Evolutionary conservation across 2,329 filamentous ascomycete species (phyloP), one percentile per base, ranked within the genome.

Genomic region (Aspergillus sp.): DNA sequence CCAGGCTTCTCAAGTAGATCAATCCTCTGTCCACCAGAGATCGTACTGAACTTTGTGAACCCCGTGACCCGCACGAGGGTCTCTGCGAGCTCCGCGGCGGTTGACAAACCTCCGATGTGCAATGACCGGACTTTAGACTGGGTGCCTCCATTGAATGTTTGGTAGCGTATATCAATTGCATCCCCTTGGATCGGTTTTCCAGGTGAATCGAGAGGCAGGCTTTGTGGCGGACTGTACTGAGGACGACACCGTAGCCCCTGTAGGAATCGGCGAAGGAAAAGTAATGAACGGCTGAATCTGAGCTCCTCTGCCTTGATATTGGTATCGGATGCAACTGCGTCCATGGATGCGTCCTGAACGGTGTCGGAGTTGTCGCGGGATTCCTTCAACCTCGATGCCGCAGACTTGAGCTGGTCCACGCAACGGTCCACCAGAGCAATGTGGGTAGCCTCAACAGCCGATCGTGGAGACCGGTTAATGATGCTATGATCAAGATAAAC

Each of bases 41-140:
- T 94, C 1, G 91, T 80, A 3, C 86, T 87, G 67, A 92, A 90
- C 67, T 90, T 91, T 5, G 87, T 85, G 70, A 93, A 95, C 0
- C 90, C 89, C 0, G 91, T 94, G 15, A 84, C 84, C 61, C 87
- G 82, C 32, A 85, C 83, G 43, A 96, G 76, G 59, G 83, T 87
- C 17, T 87, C 86, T 30, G 91, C 81, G 5, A 96, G 79, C 45
- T 91, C 88, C 1, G 85, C 84, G 6, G 86, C 84, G 0, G 90
- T 95, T 59, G 93, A 91, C 25, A 85, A 82, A 48, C 84, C 83
- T 0, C 90, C 91, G 65, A 95, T 88, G 28, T 79, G 79, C 30
- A 95, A 76, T 1, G 81, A 79, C 67, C 83, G 82, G 25, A 92
- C 82, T 12, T 85, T 85, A 1, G 85, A 87, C 57, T 86, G 83